These are phyloP conservation scores for apple (Malus domestica) DNA, from an alignment of 306 rosid genomes.

Conservation along the genomic window ASM211411v1 NC_041799.1:36677501-36678000, in stretches of 20 bases:
- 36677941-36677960: neutral
- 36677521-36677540: neutral
- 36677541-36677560: neutral
- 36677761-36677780: neutral
- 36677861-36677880: neutral
- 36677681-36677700: neutral
- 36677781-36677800: neutral
- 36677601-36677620: neutral
- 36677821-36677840: neutral
- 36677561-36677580: neutral
- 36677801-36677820: neutral
- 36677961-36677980: neutral
- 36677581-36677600: neutral
- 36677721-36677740: neutral
- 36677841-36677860: neutral
- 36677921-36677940: neutral
- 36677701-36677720: neutral
- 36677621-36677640: slow-evolving; percentile 3
- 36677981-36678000: neutral
- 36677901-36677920: neutral
- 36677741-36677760: neutral
- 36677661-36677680: neutral
- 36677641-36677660: neutral
- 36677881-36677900: neutral
- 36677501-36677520: neutral